These are phyloP conservation scores for Mycena crocata DNA, from an alignment of 768 basidiomycete genomes.

Conservation along the genomic window DNA sequence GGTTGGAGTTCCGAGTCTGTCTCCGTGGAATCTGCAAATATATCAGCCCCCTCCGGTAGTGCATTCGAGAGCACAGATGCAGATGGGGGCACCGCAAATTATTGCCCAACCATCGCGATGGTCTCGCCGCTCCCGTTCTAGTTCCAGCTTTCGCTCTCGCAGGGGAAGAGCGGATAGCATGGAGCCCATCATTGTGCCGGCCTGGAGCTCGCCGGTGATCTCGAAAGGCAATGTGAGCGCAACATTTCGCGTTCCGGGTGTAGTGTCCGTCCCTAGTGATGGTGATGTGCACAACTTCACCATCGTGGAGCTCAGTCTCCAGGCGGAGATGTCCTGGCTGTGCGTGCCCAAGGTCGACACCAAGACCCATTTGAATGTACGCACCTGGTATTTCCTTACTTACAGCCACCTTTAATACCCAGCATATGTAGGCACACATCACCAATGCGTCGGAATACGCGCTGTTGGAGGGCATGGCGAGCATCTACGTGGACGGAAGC, in stretches of 20 bases:
- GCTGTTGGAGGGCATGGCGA: constrained; percentile 59
- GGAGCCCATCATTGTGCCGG: neutral
- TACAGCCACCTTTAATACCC: neutral
- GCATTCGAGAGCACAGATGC: neutral
- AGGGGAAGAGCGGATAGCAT: too few species aligned
- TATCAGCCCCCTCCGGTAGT: constrained; percentile 22
- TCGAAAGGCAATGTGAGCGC: constrained; percentile 54
- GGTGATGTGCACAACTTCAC: constrained; percentile 54
- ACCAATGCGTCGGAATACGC: constrained; percentile 67
- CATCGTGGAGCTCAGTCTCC: constrained; percentile 49
- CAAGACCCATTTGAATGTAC: constrained; percentile 53
- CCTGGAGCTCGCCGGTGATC: constrained; percentile 38
- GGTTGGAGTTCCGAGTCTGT: constrained; percentile 47
- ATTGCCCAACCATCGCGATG: too few species aligned
- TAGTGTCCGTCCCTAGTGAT: constrained; percentile 56
- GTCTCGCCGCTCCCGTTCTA: neutral
- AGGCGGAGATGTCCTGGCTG: constrained; percentile 57
- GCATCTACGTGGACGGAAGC: constrained; percentile 67
- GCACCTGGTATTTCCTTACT: neutral
- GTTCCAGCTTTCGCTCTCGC: neutral
- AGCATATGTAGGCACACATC: constrained; percentile 53
- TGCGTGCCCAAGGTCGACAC: constrained; percentile 52
- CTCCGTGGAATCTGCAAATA: constrained; percentile 51
- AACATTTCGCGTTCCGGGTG: constrained; percentile 55
- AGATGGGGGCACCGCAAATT: neutral